A percentile compares a stretch with the other conserved stretches of the same genome.
Evolutionary conservation across 2,329 filamentous ascomycete species (phyloP).

Genomic region (Phyllosticta citrichinensis): DNA sequence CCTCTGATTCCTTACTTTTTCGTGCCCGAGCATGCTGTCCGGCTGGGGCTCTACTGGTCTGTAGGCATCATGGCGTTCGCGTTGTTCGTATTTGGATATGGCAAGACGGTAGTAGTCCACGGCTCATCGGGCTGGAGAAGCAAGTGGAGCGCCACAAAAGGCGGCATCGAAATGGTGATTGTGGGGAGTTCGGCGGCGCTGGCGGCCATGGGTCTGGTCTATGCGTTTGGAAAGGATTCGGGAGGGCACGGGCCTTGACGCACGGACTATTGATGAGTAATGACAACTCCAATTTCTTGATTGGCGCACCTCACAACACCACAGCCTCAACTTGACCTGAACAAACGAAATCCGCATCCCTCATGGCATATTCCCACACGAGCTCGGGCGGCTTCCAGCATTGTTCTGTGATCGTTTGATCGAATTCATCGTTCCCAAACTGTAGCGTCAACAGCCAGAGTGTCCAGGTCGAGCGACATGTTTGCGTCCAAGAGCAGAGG

Average conservation of each 20-base stretch:
- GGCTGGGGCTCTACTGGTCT: constrained; percentile 35
- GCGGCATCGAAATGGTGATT: constrained; percentile 1
- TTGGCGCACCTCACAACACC: not conserved
- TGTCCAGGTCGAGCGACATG: too few species aligned
- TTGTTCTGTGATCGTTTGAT: too few species aligned
- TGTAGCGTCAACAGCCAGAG: too few species aligned
- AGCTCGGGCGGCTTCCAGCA: too few species aligned
- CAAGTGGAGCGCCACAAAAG: not conserved
- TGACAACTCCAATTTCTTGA: not conserved
- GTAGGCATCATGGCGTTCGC: constrained; percentile 40
- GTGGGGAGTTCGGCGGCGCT: not conserved
- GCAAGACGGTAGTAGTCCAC: constrained; percentile 27
- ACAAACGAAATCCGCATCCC: too few species aligned
- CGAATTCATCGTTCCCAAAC: too few species aligned
- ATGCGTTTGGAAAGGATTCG: not conserved
- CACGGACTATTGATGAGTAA: not conserved
- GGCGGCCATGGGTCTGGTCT: not conserved
- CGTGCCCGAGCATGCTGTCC: constrained; percentile 21
- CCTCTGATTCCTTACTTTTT: constrained; percentile 44
- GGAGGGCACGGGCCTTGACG: not conserved
- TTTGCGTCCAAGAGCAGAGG: too few species aligned
- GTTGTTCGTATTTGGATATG: constrained; percentile 40
- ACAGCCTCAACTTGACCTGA: not conserved
- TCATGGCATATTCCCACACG: too few species aligned
- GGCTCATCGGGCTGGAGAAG: not conserved